These are phyloP conservation scores for Psilocybe cubensis DNA, from an alignment of 768 basidiomycete species.

Conservation along the genomic window DNA sequence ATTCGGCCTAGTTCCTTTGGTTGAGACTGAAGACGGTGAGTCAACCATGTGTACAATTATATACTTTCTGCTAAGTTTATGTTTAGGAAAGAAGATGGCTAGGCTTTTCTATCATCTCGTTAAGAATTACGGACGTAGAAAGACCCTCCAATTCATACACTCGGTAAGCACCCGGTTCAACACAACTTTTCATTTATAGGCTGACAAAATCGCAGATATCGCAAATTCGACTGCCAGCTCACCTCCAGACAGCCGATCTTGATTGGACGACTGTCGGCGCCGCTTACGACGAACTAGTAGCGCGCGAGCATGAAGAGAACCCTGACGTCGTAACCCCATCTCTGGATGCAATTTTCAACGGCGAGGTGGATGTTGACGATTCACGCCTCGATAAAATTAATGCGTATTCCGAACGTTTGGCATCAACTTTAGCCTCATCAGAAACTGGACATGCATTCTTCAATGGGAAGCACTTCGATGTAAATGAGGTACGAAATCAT, in stretches of 20 bases:
- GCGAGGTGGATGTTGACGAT: constrained; percentile 31
- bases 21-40: constrained; percentile 53
- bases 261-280: constrained; percentile 47
- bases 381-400: constrained; percentile 48
- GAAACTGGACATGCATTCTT: constrained; percentile 76
- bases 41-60: background rate
- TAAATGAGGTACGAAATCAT: constrained; percentile 75
- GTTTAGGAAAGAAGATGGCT: constrained; percentile 68
- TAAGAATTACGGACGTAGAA: constrained; percentile 61
- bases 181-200: background rate
- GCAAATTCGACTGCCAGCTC: constrained; percentile 32
- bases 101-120: constrained; percentile 71
- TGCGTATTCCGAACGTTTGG: constrained; percentile 64
- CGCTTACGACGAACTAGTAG: constrained; percentile 40
- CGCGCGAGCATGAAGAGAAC: constrained; percentile 29
- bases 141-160: constrained; percentile 64
- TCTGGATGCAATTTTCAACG: constrained; percentile 24
- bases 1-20: constrained; percentile 83
- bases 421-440: constrained; percentile 40
- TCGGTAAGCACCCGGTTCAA: constrained; percentile 38
- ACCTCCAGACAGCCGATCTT: constrained; percentile 34
- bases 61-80: background rate
- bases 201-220: constrained; percentile 35
- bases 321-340: constrained; percentile 24
- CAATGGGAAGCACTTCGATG: constrained; percentile 80